These are phyloP conservation scores for Phytophthora sansomeana DNA, from an alignment of 352 stramenopile species.

Conservation along the genomic window DNA sequence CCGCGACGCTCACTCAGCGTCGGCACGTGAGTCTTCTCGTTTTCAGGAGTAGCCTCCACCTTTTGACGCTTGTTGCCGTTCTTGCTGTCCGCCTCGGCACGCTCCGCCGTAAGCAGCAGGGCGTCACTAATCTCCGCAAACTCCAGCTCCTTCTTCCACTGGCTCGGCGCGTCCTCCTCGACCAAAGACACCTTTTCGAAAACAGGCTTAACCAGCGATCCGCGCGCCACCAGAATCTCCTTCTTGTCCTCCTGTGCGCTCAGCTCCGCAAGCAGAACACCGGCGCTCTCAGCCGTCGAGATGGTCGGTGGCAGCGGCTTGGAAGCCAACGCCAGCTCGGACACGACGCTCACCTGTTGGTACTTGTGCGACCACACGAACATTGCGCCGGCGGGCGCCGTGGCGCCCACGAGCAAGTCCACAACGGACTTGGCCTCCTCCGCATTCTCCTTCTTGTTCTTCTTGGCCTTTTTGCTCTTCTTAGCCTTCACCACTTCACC, in stretches of 20 bases:
- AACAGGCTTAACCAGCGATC: constrained; percentile 76
- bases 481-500: constrained; percentile 34
- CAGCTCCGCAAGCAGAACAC: constrained; percentile 55
- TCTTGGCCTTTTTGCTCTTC: constrained; percentile 71
- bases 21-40: constrained; percentile 75
- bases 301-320: constrained; percentile 71
- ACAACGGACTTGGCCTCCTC: constrained; percentile 30
- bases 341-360: constrained; percentile 42
- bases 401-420: constrained; percentile 66
- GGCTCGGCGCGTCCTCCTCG: constrained; percentile 58
- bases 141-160: constrained; percentile 63
- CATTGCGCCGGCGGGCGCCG: constrained; percentile 66
- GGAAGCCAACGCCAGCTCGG: constrained; percentile 50
- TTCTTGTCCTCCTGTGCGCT: constrained; percentile 33
- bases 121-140: constrained; percentile 74
- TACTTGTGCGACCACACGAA: constrained; percentile 84
- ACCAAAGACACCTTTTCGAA: constrained; percentile 75
- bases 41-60: constrained; percentile 42
- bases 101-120: constrained; percentile 62
- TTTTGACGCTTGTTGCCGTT: constrained; percentile 73
- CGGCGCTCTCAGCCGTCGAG: constrained; percentile 41
- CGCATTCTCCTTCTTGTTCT: constrained; percentile 43
- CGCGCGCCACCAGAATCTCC: constrained; percentile 72
- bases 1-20: constrained; percentile 76
- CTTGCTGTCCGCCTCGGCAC: constrained; percentile 38